Evolutionary conservation across 2,329 filamentous ascomycete genomes (phyloP), one percentile per base, ranked within the genome.

Genomic region (Trichoderma lentiforme): DNA sequence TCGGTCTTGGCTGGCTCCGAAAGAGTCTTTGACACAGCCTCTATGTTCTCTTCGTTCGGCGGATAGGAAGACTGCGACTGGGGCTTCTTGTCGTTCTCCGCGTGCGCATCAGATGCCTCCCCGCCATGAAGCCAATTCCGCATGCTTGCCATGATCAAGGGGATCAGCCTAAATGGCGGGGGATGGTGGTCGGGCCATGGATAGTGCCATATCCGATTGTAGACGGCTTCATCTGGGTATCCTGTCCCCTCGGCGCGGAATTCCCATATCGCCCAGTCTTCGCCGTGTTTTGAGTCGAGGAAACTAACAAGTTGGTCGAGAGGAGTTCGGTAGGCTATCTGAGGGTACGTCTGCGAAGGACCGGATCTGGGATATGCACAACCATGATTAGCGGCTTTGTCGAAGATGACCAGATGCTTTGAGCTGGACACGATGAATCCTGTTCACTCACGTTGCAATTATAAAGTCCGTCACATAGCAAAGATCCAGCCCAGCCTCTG

Each of bases 171-270:
- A 78, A 99, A 99, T 0, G 96, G 96, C 67, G 96, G 96, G 4
- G 96, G 96, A 80, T 99, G 96, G 79, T 99, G 96, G 80, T 99
- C 96, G 0, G 96, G 96, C 90, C 93, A 99, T 0, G 96, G 96
- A 78, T 95, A 98, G 82, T 99, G 96, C 74, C 92, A 89, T 74
- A 98, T 91, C 3, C 95, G 88, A 39, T 89, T 87, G 80, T 97
- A 94, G 1, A 99, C 95, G 72, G 95, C 93, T 21, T 90, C 88
- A 79, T 99, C 96, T 0, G 94, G 94, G 78, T 99, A 99, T 1
- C 96, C 96, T 0, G 96, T 98, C 6, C 96, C 96, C 81, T 99
- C 96, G 43, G 94, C 96, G 60, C 96, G 91, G 77, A 99, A 99
- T 83, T 99, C 96, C 94, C 95, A 99, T 77, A 99, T 97, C 3